A percentile compares a stretch with the other conserved stretches of the same genome.
Conservation (phyloP, 257 asterid species). For the Salvia miltiorrhiza region DNA sequence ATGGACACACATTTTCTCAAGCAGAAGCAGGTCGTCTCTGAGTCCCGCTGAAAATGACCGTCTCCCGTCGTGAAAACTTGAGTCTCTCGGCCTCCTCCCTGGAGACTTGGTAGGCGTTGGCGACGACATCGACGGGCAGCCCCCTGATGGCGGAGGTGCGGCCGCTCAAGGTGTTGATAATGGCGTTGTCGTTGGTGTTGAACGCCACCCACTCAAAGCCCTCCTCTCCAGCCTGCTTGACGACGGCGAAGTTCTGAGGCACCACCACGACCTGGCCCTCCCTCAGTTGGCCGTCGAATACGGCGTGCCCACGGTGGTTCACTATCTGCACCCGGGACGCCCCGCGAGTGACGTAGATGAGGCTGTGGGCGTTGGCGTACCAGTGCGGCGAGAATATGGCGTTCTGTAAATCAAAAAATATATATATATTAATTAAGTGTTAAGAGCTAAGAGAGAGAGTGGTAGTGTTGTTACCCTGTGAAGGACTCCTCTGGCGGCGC, state of each 20-base stretch:
- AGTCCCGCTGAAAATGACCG: conserved; percentile 41
- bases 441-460: too few relatives aligned
- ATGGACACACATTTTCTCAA: background rate
- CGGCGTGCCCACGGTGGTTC: conserved; percentile 54
- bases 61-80: conserved; percentile 51
- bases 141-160: conserved; percentile 68
- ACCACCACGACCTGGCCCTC: conserved; percentile 64
- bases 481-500: conserved; percentile 62
- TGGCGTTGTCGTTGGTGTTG: conserved; percentile 66
- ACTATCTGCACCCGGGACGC: conserved; percentile 50
- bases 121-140: conserved; percentile 49
- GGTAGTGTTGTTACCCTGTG: conserved; percentile 28
- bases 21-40: conserved; percentile 30
- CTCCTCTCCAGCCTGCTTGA: conserved; percentile 54
- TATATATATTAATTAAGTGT: background rate
- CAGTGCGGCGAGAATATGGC: conserved; percentile 65
- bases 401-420: too few relatives aligned
- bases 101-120: conserved; percentile 44
- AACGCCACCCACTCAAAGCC: conserved; percentile 68
- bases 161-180: conserved; percentile 62
- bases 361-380: conserved; percentile 55
- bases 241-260: conserved; percentile 57
- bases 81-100: conserved; percentile 53
- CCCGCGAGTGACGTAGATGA: conserved; percentile 52
- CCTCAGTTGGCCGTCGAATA: conserved; percentile 45